These are phyloP conservation scores for Wallacemonas sp. DNA, from an alignment of 208 protist species.

Conservation along the genomic window DNA sequence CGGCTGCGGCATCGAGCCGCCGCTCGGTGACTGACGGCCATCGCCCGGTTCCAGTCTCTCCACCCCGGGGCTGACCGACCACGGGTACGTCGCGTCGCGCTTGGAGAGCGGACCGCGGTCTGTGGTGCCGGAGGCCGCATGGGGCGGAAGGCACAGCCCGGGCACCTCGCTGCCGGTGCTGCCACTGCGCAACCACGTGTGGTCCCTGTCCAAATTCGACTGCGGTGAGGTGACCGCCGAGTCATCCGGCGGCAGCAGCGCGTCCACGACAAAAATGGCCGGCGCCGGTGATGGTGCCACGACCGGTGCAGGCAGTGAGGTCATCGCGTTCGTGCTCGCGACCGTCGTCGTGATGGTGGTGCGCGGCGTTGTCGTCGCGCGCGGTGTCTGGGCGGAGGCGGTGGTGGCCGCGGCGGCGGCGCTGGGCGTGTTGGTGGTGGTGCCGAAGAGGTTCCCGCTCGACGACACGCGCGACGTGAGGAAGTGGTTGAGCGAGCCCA, in stretches of 20 bases:
- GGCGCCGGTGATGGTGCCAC: not conserved
- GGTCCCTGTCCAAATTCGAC: too few species aligned
- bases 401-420: not conserved
- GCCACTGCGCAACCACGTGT: not conserved
- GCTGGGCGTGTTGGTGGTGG: not conserved
- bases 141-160: not conserved
- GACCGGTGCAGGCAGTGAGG: not conserved
- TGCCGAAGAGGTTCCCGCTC: not conserved
- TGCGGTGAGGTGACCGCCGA: too few species aligned
- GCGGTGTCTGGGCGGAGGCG: not conserved
- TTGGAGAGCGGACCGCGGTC: not conserved
- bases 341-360: not conserved
- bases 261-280: not conserved
- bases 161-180: not conserved
- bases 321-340: not conserved
- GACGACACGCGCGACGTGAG: not conserved
- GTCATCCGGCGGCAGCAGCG: not conserved
- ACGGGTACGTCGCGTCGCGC: conserved; percentile 9
- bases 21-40: not conserved
- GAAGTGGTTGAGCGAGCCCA: not conserved
- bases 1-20: not conserved
- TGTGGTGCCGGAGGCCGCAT: not conserved
- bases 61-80: not conserved
- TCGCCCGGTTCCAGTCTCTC: not conserved
- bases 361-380: not conserved